Evolutionary conservation across 345 rosid genomes (phyloP).

Genomic region (Citrus sinensis): DNA sequence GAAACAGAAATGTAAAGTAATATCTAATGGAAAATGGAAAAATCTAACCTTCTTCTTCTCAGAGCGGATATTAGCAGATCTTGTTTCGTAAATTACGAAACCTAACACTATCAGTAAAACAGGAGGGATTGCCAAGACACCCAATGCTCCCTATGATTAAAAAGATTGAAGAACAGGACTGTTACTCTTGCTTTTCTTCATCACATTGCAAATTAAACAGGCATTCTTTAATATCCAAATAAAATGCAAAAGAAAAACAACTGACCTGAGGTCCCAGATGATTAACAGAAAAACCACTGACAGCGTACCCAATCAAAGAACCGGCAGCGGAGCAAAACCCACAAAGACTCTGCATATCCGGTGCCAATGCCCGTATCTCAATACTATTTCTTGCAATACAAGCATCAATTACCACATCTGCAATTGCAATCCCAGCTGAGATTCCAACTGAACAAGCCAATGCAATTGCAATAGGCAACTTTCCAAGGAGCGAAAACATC

Average conservation of each 20-base stretch:
- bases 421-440: constrained; percentile 67
- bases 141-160: constrained; percentile 51
- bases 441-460: constrained; percentile 62
- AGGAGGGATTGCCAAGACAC: constrained; percentile 58
- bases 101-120: constrained; percentile 52
- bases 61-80: constrained; percentile 21
- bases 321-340: constrained; percentile 79
- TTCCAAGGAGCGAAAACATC: constrained; percentile 41
- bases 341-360: constrained; percentile 85
- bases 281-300: constrained; percentile 75
- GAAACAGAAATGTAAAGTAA: background rate
- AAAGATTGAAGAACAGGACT: background rate
- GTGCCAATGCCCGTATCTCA: constrained; percentile 48
- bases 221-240: background rate
- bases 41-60: constrained; percentile 52
- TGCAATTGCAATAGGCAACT: constrained; percentile 48
- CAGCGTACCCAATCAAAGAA: constrained; percentile 62
- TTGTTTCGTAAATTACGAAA: constrained; percentile 58
- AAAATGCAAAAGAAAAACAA: background rate
- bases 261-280: constrained; percentile 71
- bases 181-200: background rate
- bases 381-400: constrained; percentile 78
- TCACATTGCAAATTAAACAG: background rate
- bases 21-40: background rate
- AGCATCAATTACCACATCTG: constrained; percentile 85